Percentiles rank a stretch among this genome's conserved stretches.
Evolutionary conservation across 768 basidiomycete genomes (phyloP).

Genomic region (Amanita rimosa): DNA sequence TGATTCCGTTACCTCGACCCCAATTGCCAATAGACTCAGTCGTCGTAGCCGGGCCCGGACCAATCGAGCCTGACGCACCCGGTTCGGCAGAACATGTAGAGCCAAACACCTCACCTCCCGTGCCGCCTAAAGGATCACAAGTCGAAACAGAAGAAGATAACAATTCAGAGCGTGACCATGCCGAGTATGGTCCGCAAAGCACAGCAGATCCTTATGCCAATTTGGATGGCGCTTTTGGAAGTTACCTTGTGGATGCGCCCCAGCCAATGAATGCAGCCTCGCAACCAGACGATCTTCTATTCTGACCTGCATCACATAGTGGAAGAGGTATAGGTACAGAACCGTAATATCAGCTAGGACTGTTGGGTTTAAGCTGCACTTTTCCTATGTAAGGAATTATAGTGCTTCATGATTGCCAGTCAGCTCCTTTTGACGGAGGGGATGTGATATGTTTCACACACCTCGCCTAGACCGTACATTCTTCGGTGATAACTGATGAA

Average conservation of each 20-base stretch:
- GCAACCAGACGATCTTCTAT: conserved; percentile 48
- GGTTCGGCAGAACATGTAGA: conserved; percentile 15
- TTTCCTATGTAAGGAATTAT: conserved; percentile 72
- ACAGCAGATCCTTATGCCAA: conserved; percentile 72
- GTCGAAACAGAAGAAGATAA: conserved; percentile 13
- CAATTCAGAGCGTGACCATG: conserved; percentile 20
- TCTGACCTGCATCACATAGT: conserved; percentile 14
- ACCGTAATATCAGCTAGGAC: neutral
- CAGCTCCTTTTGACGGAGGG: neutral
- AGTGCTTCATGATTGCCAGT: conserved; percentile 44
- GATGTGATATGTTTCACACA: conserved; percentile 15
- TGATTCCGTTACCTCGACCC: conserved; percentile 48
- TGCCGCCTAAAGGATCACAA: conserved; percentile 17
- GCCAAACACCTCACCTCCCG: conserved; percentile 19
- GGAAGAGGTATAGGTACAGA: neutral
- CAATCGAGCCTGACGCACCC: conserved; percentile 31
- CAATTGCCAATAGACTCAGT: conserved; percentile 35
- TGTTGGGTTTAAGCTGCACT: neutral
- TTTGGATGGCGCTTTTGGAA: conserved; percentile 66
- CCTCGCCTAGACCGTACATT: conserved; percentile 96
- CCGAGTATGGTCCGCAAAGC: conserved; percentile 31
- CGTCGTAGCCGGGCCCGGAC: conserved; percentile 53
- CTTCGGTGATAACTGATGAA: conserved; percentile 87
- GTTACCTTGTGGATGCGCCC: conserved; percentile 64
- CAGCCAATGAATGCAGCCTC: conserved; percentile 41